phyloP scores from a whole-genome alignment of 2,329 filamentous ascomycete species.

The Aspergillus terreus region DNA sequence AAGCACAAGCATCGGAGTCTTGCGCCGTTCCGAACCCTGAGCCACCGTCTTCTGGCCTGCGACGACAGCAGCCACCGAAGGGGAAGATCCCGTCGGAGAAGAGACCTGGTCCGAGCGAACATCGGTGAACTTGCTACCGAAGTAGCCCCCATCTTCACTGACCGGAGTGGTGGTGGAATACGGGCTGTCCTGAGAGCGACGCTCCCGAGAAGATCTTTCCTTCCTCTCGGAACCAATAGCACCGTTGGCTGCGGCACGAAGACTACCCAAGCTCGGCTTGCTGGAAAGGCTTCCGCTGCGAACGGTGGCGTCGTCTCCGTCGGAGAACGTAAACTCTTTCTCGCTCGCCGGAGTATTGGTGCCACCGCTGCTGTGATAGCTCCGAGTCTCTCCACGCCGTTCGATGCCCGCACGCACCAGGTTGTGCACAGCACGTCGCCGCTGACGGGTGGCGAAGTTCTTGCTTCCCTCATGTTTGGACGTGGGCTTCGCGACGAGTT shows the following conservation, averaged over 20 bases:
- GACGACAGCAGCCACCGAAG: conserved; percentile 39
- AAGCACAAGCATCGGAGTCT: conserved; percentile 80
- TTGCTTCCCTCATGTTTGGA: conserved; percentile 91
- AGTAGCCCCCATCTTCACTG: conserved; percentile 57
- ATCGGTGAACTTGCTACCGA: conserved; percentile 54
- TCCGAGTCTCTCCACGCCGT: conserved; percentile 69
- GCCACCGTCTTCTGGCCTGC: conserved; percentile 55
- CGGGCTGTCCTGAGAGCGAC: conserved; percentile 50
- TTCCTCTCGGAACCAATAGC: conserved; percentile 87
- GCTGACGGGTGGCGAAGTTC: conserved; percentile 92
- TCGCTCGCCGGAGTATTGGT: conserved; percentile 91
- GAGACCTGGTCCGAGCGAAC: conserved; percentile 39
- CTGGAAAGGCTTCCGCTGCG: conserved; percentile 80
- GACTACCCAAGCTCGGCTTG: conserved; percentile 68
- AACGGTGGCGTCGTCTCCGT: conserved; percentile 70
- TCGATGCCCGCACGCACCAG: conserved; percentile 85
- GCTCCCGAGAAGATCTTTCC: conserved; percentile 59
- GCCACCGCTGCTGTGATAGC: conserved; percentile 60
- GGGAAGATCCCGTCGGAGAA: conserved; percentile 25
- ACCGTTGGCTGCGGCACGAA: conserved; percentile 73
- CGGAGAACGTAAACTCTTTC: conserved; percentile 64
- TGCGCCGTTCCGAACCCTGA: conserved; percentile 62
- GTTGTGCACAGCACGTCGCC: conserved; percentile 86
- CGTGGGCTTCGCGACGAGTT: conserved; percentile 84
- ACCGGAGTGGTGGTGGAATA: conserved; percentile 58